Percentiles rank a stretch among this genome's conserved stretches.
Conservation (phyloP, 495 filamentous ascomycete genomes). For the Trypethelium eluteriae region DNA sequence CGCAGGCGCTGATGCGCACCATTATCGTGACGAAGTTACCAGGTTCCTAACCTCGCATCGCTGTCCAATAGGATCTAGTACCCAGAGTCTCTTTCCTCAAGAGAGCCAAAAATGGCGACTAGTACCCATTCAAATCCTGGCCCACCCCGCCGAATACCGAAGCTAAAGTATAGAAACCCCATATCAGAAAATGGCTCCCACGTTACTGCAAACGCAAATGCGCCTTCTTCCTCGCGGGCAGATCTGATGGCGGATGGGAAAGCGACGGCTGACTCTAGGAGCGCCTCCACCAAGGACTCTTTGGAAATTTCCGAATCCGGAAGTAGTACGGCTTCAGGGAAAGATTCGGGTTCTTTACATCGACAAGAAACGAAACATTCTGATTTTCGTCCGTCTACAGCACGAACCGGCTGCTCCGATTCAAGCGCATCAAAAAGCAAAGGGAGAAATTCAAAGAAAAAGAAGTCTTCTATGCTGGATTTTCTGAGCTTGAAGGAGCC, state of each 20-base stretch:
- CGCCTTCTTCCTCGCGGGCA: background rate
- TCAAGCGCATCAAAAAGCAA: background rate
- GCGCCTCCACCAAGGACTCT: background rate
- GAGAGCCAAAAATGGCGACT: background rate
- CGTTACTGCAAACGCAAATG: background rate
- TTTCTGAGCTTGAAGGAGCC: conserved; percentile 37
- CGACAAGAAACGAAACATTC: background rate
- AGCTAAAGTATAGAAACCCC: conserved; percentile 22
- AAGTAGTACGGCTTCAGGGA: background rate
- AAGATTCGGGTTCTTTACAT: background rate
- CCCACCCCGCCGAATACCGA: conserved; percentile 19
- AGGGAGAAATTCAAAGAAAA: conserved; percentile 27
- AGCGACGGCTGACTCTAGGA: background rate
- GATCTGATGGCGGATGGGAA: background rate
- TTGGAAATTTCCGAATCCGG: background rate
- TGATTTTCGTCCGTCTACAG: conserved; percentile 9
- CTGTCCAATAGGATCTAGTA: background rate
- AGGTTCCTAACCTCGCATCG: background rate
- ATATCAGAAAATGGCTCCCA: conserved; percentile 15
- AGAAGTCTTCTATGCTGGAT: conserved; percentile 24
- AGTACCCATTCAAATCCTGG: background rate
- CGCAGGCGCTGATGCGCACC: background rate
- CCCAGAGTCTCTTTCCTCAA: background rate
- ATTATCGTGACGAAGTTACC: background rate
- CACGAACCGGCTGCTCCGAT: background rate